Evolutionary conservation across 164 flowering plant genomes (phyloP).

Genomic region (Cinnamomum micranthum): DNA sequence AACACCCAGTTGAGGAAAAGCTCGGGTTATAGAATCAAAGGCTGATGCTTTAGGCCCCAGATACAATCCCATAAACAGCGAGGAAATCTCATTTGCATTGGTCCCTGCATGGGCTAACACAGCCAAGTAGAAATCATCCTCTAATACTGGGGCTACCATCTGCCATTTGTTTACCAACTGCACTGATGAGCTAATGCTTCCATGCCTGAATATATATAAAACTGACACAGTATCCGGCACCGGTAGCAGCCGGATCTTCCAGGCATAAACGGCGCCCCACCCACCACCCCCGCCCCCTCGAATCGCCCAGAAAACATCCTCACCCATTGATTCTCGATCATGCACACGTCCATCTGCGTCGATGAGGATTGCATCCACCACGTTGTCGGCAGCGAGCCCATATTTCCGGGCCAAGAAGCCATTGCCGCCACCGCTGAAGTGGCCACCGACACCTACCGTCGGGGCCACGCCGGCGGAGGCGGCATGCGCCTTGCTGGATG

Average conservation of each 20-base stretch:
- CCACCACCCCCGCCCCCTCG: conserved; percentile 22
- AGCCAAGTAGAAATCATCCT: conserved; percentile 14
- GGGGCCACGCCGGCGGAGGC: conserved; percentile 26
- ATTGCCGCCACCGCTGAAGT: conserved; percentile 27
- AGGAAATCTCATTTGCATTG: not conserved
- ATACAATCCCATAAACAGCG: conserved; percentile 17
- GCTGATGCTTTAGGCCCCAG: conserved; percentile 14
- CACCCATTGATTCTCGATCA: conserved; percentile 18
- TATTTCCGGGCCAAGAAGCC: conserved; percentile 27
- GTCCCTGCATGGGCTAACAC: conserved; percentile 6
- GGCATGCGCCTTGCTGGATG: conserved; percentile 16
- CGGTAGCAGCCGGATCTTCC: conserved; percentile 18
- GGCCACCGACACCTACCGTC: conserved; percentile 24
- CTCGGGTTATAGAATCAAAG: not conserved
- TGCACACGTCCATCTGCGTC: conserved; percentile 14
- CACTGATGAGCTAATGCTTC: not conserved
- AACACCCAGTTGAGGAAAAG: conserved; percentile 17
- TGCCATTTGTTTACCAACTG: conserved; percentile 21
- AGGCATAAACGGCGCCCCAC: conserved; percentile 19
- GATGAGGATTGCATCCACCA: conserved; percentile 20
- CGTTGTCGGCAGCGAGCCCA: conserved; percentile 23
- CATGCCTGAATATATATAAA: conserved; percentile 6
- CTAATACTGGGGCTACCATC: conserved; percentile 6
- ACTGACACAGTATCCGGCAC: conserved; percentile 16
- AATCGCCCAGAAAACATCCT: conserved; percentile 26